Percentiles rank a stretch among this genome's conserved stretches.
Evolutionary conservation across 1,284 basidiomycete species (phyloP).

Genomic region (Cutaneotrichosporon sp.): DNA sequence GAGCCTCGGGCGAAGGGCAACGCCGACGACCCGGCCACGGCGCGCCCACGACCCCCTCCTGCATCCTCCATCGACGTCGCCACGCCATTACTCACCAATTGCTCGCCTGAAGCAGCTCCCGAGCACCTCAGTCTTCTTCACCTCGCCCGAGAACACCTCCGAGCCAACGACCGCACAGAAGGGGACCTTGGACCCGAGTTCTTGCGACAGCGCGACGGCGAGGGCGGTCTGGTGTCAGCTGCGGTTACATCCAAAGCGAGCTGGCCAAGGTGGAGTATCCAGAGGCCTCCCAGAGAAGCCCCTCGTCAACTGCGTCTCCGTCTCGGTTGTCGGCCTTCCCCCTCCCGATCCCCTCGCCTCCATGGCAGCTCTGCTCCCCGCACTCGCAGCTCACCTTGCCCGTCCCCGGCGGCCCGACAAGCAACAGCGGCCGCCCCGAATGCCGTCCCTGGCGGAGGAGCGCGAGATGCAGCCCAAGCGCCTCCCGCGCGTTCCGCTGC

Average conservation of each 20-base stretch:
- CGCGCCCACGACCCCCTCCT: not conserved
- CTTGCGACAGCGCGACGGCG: slow-evolving; percentile 89
- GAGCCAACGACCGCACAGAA: slow-evolving; percentile 99
- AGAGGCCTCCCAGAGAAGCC: too few species aligned
- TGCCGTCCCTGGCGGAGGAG: slow-evolving; percentile 48
- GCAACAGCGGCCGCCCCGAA: slow-evolving; percentile 50
- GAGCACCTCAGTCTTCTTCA: slow-evolving; percentile 99
- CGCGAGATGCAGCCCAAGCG: slow-evolving; percentile 49
- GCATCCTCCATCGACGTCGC: not conserved
- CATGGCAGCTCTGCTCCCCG: not conserved
- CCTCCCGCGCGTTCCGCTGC: slow-evolving; percentile 87
- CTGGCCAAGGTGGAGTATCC: too few species aligned
- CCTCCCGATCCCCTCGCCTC: not conserved
- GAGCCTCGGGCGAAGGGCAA: not conserved
- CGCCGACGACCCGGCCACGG: not conserved
- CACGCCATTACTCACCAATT: slow-evolving; percentile 69
- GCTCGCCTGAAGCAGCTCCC: slow-evolving; percentile 93
- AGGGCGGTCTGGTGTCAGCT: slow-evolving; percentile 76
- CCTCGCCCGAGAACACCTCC: slow-evolving; percentile 95
- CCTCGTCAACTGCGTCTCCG: not conserved
- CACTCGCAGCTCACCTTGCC: slow-evolving; percentile 45
- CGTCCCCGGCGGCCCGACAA: slow-evolving; percentile 54
- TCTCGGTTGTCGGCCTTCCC: too few species aligned
- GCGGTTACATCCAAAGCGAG: not conserved
- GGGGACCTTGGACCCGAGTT: slow-evolving; percentile 90